Percentiles rank a stretch among this genome's conserved stretches.
phyloP scores from a whole-genome alignment of 768 basidiomycete species.

The Austroboletus festivus region DNA sequence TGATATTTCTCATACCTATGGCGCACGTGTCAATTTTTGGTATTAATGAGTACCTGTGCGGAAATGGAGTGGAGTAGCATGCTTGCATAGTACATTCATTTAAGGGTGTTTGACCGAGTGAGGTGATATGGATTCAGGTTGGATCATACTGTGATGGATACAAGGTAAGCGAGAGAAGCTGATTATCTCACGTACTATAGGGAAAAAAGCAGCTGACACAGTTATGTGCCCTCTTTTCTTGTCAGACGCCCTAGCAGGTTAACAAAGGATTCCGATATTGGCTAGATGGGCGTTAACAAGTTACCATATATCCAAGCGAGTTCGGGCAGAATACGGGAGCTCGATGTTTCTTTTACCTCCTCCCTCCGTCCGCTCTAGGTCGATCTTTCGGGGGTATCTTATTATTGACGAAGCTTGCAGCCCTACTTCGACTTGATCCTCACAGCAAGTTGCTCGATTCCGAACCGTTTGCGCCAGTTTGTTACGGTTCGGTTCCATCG shows the following conservation, averaged over 20 bases:
- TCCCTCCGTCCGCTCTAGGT: no score
- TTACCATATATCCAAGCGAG: not conserved
- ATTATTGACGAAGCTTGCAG: not conserved
- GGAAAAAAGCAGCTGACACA: not conserved
- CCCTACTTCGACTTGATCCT: not conserved
- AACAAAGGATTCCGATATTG: not conserved
- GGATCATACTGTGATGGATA: not conserved
- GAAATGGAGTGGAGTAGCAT: not conserved
- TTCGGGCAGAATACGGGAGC: not conserved
- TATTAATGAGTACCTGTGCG: not conserved
- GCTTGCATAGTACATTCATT: not conserved
- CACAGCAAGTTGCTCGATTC: not conserved
- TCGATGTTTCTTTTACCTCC: not conserved
- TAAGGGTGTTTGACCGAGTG: not conserved
- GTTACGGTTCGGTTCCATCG: not conserved
- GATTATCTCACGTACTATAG: not conserved
- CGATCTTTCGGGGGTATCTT: not conserved
- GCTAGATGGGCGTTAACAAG: not conserved
- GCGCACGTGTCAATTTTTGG: not conserved
- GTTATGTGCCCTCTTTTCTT: not conserved
- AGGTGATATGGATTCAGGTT: not conserved
- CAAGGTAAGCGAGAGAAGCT: slow-evolving; percentile 8
- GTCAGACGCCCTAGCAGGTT: not conserved
- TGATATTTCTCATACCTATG: not conserved
- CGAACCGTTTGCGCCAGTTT: not conserved